phyloP scores from a whole-genome alignment of 495 filamentous ascomycete species.

The Aspergillus nanangensis region DNA sequence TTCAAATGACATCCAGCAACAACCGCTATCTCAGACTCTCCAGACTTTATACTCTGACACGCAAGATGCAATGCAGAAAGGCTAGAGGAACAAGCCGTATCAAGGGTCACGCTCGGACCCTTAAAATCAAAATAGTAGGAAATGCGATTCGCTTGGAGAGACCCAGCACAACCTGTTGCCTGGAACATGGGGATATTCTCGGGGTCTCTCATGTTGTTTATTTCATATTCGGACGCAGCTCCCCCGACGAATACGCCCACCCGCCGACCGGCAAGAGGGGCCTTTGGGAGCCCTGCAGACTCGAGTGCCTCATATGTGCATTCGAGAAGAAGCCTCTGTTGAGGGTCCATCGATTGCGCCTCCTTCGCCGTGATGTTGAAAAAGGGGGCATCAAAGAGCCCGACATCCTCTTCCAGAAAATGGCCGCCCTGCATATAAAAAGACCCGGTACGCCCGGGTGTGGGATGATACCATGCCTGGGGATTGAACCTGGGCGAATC shows the following conservation, averaged over 20 bases:
- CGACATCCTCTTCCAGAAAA: slow-evolving; percentile 47
- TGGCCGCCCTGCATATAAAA: too few species aligned
- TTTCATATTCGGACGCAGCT: slow-evolving; percentile 1
- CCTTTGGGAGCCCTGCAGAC: slow-evolving; percentile 18
- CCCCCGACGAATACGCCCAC: slow-evolving; percentile 1
- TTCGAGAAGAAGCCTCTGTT: slow-evolving; percentile 47
- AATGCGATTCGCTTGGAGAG: slow-evolving; percentile 39
- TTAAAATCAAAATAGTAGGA: slow-evolving; percentile 37
- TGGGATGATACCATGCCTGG: too few species aligned
- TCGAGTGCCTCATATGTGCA: slow-evolving; percentile 55
- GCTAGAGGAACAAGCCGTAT: slow-evolving; percentile 47
- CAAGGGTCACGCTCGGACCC: slow-evolving; percentile 36
- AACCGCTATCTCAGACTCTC: slow-evolving; percentile 33
- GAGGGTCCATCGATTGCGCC: slow-evolving; percentile 38
- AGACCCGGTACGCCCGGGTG: too few species aligned
- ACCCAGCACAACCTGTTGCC: slow-evolving; percentile 12
- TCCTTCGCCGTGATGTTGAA: slow-evolving; percentile 51
- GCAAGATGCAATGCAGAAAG: slow-evolving; percentile 46
- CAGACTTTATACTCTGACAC: slow-evolving; percentile 31
- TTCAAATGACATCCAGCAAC: slow-evolving; percentile 29
- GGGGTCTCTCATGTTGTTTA: slow-evolving; percentile 19
- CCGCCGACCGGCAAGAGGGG: neutral
- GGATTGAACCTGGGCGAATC: too few species aligned
- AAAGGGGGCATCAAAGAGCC: slow-evolving; percentile 50
- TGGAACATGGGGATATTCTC: slow-evolving; percentile 17